These are phyloP conservation scores for Botryosphaeria dothidea DNA, from an alignment of 2,329 filamentous ascomycete genomes.

Conservation along the genomic window DNA sequence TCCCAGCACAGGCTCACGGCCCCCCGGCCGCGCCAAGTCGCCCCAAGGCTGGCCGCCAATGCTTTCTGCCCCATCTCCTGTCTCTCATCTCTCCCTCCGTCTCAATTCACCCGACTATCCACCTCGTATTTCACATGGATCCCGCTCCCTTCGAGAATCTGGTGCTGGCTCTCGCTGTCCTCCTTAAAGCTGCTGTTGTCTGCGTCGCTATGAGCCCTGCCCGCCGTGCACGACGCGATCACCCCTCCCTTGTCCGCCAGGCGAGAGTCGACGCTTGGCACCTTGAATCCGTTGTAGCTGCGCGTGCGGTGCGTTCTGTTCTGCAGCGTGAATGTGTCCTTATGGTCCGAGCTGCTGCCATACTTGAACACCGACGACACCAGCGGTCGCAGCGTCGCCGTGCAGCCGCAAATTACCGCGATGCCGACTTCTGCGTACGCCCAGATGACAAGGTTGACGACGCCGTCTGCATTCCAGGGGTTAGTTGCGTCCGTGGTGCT, in stretches of 20 bases:
- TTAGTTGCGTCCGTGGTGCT: not conserved
- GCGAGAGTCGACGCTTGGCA: conserved; percentile 11
- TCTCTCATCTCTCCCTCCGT: not conserved
- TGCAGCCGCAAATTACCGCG: conserved; percentile 33
- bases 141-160: conserved; percentile 20
- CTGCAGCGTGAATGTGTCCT: conserved; percentile 15
- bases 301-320: not conserved
- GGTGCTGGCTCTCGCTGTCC: conserved; percentile 24
- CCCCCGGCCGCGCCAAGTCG: conserved; percentile 8
- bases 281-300: conserved; percentile 3
- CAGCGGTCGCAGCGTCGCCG: conserved; percentile 32
- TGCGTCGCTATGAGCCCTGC: conserved; percentile 5
- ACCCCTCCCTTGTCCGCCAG: not conserved
- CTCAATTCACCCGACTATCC: not conserved
- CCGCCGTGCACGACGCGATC: not conserved
- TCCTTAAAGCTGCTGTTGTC: conserved; percentile 16
- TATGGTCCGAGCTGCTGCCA: conserved; percentile 17
- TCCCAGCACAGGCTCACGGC: not conserved
- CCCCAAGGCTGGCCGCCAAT: conserved; percentile 3
- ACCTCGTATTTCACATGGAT: conserved; percentile 14
- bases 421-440: conserved; percentile 37
- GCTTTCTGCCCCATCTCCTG: conserved; percentile 1
- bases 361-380: conserved; percentile 28
- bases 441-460: conserved; percentile 39
- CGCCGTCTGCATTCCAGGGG: conserved; percentile 22